Evolutionary conservation across 768 basidiomycete genomes (phyloP), one percentile per base, ranked within the genome.

Genomic region (Russula compacta): DNA sequence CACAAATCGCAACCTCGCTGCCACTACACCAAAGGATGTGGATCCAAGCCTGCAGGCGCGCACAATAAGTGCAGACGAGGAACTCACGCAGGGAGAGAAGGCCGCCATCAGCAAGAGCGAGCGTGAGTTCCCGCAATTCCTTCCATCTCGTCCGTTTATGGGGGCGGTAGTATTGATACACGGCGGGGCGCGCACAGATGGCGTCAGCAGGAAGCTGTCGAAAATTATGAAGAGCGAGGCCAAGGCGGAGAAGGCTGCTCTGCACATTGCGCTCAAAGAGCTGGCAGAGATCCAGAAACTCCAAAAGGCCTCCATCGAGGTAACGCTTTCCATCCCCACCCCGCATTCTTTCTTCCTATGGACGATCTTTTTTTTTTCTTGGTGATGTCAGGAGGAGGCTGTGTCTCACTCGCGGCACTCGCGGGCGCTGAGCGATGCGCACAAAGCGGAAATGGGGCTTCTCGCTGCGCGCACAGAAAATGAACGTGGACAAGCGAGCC

Each of bases 151-250:
- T 33, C 17, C n/a, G 9, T 29, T 7, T 32, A 19, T 46, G 19
- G 17, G 15, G 5, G n/a, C 6, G 35, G 8, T 29, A 2, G 33
- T 38, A 19, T n/a, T 56, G 54, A 61, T 53, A 3, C 9, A 0
- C 0, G 4, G 1, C 2, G 4, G 53, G 6, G 19, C 6, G 12
- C 32, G 19, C 58, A 2, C 64, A 88, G 86, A 72, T 53, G 82
- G 79, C 65, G 82, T 87, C 50, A 79, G 79, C 7, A 83, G 80
- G 66, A 77, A 74, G 42, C 73, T 91, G 39, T 81, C 84, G 7
- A 90, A 83, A 69, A 79, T 92, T 39, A 82, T 92, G 67, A 84
- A 81, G 71, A 72, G 76, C 1, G 90, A 90, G 71, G 85, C 79
- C 1, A 84, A 83, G 68, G 76, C 80, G 1, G 88, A 91, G 71